Evolutionary conservation across 2,329 filamentous ascomycete genomes (phyloP), one percentile per base, ranked within the genome.

Genomic region (Cordyceps cateniannulata): DNA sequence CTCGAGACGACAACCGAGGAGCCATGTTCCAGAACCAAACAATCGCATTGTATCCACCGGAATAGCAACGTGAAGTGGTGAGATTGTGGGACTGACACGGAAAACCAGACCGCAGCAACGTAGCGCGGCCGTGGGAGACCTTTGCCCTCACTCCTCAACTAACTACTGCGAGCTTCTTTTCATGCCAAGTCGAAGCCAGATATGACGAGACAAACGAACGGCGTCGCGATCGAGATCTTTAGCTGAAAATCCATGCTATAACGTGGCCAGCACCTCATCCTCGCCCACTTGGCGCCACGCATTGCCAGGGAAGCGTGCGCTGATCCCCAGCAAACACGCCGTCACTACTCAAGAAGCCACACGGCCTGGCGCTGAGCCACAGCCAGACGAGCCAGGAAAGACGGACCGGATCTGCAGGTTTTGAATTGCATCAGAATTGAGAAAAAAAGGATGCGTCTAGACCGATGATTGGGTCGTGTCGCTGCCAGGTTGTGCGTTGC

Each of bases 181-280:
- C 3, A 47, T 59, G 57, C 57, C 57, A 52, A 59, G 57, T 59
- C n/a, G 42, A 24, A 12, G 38, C 56, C 44, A 52, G n/a, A 45
- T 59, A 25, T 14, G 16, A 18, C 22, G 40, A 52, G 47, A 59
- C 57, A 51, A 16, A 14, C 18, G 7, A 24, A 14, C 22, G 25
- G 48, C 16, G n/a, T 52, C 40, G 45, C 20, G 45, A 61, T 61
- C 51, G 59, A 61, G 59, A 61, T 61, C 8, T 27, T 27, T 16
- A 25, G 56, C 45, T 59, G 47, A 44, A 40, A 50, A 32, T 18
- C 56, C 35, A 38, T 48, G 35, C 56, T 22, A 59, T 24, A 59
- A 59, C 56, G 56, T 59, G 56, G 56, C 35, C 45, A 51, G 47
- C 45, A 50, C 32, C 47, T 51, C 56, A 59, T 59, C n/a, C 47